Conservation (phyloP, 2,329 filamentous ascomycete species). For the Zymoseptoria tritici region DNA sequence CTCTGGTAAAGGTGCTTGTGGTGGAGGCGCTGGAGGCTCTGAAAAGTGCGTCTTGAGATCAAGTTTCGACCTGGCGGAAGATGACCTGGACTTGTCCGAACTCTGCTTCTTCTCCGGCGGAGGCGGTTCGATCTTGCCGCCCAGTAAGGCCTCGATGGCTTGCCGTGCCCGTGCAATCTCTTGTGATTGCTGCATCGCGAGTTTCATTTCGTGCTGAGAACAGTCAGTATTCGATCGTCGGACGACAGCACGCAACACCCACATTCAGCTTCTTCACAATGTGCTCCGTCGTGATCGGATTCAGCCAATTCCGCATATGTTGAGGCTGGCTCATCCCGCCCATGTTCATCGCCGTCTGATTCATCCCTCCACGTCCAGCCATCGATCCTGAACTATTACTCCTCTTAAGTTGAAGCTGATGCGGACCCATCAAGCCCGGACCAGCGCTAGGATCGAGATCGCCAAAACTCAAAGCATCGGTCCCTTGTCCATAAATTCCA, state of each 20-base stretch:
- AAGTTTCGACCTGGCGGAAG: conserved; percentile 53
- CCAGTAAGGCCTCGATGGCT: conserved; percentile 69
- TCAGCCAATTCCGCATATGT: conserved; percentile 74
- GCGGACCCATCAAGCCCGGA: conserved; percentile 57
- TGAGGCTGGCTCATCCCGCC: conserved; percentile 62
- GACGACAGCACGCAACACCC: conserved; percentile 34
- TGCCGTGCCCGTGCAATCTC: conserved; percentile 76
- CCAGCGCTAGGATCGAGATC: conserved; percentile 76
- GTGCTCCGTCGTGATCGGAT: conserved; percentile 85
- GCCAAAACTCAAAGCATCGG: conserved; percentile 80
- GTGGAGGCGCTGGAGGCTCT: conserved; percentile 86
- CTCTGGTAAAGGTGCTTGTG: conserved; percentile 85
- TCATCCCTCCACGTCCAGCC: conserved; percentile 54
- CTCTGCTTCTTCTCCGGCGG: conserved; percentile 43
- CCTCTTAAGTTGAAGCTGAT: conserved; percentile 55
- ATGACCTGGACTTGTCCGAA: conserved; percentile 37
- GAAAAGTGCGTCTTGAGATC: conserved; percentile 82
- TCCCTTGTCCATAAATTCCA: conserved; percentile 67
- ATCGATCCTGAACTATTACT: conserved; percentile 44
- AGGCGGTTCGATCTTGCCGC: conserved; percentile 51
- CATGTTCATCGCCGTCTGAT: conserved; percentile 44
- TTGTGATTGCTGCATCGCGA: conserved; percentile 77
- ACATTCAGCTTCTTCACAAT: conserved; percentile 83
- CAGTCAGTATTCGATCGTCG: conserved; percentile 17
- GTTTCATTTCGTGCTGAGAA: conserved; percentile 75